Evolutionary conservation across 1,284 basidiomycete genomes (phyloP), one percentile per base, ranked within the genome.

Genomic region (Sanghuangporus weigelae): DNA sequence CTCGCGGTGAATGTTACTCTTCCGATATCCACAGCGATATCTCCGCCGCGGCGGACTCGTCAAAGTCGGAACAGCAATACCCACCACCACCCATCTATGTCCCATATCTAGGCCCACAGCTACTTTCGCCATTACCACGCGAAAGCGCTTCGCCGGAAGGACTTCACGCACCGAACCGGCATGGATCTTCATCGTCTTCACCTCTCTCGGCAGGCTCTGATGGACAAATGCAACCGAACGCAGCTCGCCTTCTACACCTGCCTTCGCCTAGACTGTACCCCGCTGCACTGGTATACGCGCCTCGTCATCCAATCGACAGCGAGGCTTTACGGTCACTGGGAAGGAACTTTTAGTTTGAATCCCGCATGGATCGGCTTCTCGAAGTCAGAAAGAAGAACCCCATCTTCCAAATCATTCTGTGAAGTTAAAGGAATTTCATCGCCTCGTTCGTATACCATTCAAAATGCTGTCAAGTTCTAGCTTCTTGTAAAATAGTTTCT

Each of bases 291-390:
- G 60, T 19, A 19, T 57, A 57, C 59, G 69, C 68, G 42, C 71
- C 72, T 35, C 71, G 75, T 12, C 74, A 74, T 58, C 73, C 75
- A 12, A 67, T 74, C 48, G 75, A 76, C 63, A 71, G 72, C 44
- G 70, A 70, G 40, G 73, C 72, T 1, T 65, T 76, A 44, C 73
- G 75, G 67, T 64, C 73, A 63, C 67, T 71, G 65, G 61, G 58
- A 21, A 48, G 65, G 36, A 53, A 26, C 50, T 56, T 66, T 49
- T 68, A 59, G 60, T 59, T 11, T 38, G 51, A 63, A 55, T 42
- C 55, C 44, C 62, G 62, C 48, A 51, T 48, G 48, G 46, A 63
- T 26, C 62, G 56, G 61, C 38, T 1, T 59, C 42, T 56, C 51
- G 60, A 61, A 56, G 60, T 10, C 60, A 36, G 31, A 56, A 49